A percentile compares a stretch with the other conserved stretches of the same genome.
These are phyloP conservation scores for Berkeleyomyces rouxiae DNA, from an alignment of 2,329 filamentous ascomycete species.

Conservation along the genomic window DNA sequence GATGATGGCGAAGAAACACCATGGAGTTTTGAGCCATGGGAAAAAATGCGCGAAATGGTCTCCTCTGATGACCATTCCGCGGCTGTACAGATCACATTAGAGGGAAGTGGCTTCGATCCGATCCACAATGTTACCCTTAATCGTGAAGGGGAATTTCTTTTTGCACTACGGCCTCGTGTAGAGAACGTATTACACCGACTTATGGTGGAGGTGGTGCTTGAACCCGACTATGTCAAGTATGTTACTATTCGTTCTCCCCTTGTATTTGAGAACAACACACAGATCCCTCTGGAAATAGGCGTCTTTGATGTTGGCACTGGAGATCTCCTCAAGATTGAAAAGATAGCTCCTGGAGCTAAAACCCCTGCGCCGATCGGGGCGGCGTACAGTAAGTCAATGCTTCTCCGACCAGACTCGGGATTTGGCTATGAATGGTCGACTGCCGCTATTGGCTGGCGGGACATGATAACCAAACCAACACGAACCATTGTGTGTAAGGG, in stretches of 20 bases:
- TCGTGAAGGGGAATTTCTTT: slow-evolving; percentile 85
- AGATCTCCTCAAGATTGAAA: slow-evolving; percentile 90
- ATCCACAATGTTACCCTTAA: slow-evolving; percentile 79
- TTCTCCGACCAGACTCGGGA: slow-evolving; percentile 82
- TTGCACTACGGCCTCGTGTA: slow-evolving; percentile 73
- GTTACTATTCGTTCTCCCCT: slow-evolving; percentile 89
- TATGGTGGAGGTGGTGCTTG: slow-evolving; percentile 79
- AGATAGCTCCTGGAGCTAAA: slow-evolving; percentile 81
- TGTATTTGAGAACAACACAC: slow-evolving; percentile 85
- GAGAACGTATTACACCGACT: slow-evolving; percentile 75
- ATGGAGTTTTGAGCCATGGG: slow-evolving; percentile 95
- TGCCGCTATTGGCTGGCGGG: slow-evolving; percentile 82
- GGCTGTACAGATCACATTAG: slow-evolving; percentile 65
- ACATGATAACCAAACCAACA: slow-evolving; percentile 69
- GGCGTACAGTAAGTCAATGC: slow-evolving; percentile 71
- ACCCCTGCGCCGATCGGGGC: slow-evolving; percentile 84
- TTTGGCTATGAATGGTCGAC: slow-evolving; percentile 94
- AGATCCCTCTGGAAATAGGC: slow-evolving; percentile 87
- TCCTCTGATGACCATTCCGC: slow-evolving; percentile 68
- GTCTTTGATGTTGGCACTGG: slow-evolving; percentile 78
- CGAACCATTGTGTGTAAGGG: slow-evolving; percentile 78
- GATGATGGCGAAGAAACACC: slow-evolving; percentile 80
- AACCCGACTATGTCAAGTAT: slow-evolving; percentile 93
- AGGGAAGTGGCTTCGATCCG: slow-evolving; percentile 85
- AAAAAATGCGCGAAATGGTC: slow-evolving; percentile 86